Evolutionary conservation across 495 filamentous ascomycete genomes (phyloP), one percentile per base, ranked within the genome.

Genomic region (Talaromyces liani): DNA sequence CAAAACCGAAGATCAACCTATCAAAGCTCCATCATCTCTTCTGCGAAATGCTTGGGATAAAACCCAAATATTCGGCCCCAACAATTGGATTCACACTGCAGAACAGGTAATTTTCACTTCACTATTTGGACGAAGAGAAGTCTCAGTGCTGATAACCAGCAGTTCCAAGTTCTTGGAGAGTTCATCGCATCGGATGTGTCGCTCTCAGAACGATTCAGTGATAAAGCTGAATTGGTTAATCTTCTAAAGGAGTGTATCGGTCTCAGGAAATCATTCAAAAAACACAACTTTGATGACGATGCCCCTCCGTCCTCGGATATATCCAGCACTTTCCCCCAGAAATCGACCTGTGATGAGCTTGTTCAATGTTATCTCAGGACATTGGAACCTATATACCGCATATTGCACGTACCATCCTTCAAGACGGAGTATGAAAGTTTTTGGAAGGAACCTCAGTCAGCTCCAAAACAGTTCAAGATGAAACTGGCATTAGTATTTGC

Each of bases 371-470:
- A 85, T 65, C 75, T 84, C 31, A 63, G 64, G 12, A 77, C 72
- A 1, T 80, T 80, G 55, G 82, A 85, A 64, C 72, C 72, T 2
- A 71, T 72, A 4, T 70, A 80, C 55, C 73, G 80, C 18, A 77
- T 84, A 27, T 62, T 83, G 3, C 83, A 85, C 63, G 36, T 77
- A 0, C 79, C 79, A 9, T 75, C 70, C 0, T 85, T 85, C 64
- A 71, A 69, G 72, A 61, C 65, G 14, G 77, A 82, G 60, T 85
- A 85, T 66, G 62, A 68, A 34, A 66, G 41, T 16, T 81, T 68
- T 78, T 51, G 65, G 71, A 65, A 67, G 20, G 31, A 76, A 41
- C 73, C 75, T 5, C 73, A 77, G 10, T 10, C 41, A n/a, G 29
- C 36, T 10, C n/a, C 62, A 5, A 62, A 56, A 2, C 41, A 60